These are phyloP conservation scores for Polyplosphaeria fusca DNA, from an alignment of 495 filamentous ascomycete genomes.

Conservation along the genomic window DNA sequence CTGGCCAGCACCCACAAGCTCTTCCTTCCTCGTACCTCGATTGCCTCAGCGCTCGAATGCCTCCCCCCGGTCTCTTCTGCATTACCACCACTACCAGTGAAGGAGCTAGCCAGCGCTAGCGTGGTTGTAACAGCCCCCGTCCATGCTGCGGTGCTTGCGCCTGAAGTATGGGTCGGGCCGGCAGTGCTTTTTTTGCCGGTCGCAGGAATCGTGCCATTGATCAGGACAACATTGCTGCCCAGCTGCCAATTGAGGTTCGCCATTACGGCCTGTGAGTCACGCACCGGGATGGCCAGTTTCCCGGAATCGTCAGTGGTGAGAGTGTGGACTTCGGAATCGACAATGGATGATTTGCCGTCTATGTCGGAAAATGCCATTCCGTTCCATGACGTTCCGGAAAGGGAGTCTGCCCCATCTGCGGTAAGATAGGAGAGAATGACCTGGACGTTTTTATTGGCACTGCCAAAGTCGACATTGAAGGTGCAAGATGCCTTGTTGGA, in stretches of 20 bases:
- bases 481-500: conserved; percentile 21
- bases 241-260: conserved; percentile 29
- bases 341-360: conserved; percentile 34
- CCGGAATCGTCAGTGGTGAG: conserved; percentile 28
- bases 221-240: conserved; percentile 21
- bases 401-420: conserved; percentile 36
- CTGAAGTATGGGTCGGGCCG: not conserved
- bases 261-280: conserved; percentile 35
- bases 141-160: not conserved
- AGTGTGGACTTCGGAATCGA: conserved; percentile 14
- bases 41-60: not conserved
- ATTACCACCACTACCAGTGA: not conserved
- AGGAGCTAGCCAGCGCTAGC: not conserved
- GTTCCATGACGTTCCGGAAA: conserved; percentile 37
- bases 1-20: not conserved
- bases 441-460: conserved; percentile 14
- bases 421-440: conserved; percentile 41
- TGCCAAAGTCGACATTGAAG: conserved; percentile 33
- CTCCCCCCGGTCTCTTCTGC: conserved; percentile 4
- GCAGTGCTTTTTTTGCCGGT: conserved; percentile 9
- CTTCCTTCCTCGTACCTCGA: not conserved
- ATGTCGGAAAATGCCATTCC: conserved; percentile 39
- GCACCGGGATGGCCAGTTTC: conserved; percentile 27
- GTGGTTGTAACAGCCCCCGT: conserved; percentile 21
- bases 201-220: not conserved